Evolutionary conservation across 768 basidiomycete species (phyloP), one percentile per base, ranked within the genome.

Genomic region (Lactarius trivialis): DNA sequence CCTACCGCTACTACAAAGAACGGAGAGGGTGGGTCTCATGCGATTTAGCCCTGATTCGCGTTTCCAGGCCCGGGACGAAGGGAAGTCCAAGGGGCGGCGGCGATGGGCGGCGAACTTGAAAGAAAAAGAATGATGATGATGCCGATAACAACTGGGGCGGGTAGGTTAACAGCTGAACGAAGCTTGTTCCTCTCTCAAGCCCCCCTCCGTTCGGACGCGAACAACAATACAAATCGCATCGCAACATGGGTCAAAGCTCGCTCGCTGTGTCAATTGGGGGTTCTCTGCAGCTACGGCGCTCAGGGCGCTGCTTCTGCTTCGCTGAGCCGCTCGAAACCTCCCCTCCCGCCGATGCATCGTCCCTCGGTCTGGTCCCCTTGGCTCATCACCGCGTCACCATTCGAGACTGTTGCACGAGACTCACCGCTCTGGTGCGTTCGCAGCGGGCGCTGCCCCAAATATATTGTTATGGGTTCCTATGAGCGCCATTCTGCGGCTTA

Each of bases 371-470:
- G 21, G 24, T n/a, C 45, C 12, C 24, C 9, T 24, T 2, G 24
- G 9, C 21, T 48, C 12, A 24, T 48, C 45, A 48, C 24, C 24
- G 14, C 12, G 45, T 48, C 45, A 48, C 24, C 24, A 24, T 26
- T 48, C 43, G 11, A n/a, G 45, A 26, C 21, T 9, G 24, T 45
- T 9, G 43, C 21, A 21, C 15, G 49, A 39, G 50, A 58, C 56
- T 45, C 56, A 62, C 43, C 26, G 15, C 34, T 58, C 56, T 43
- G 56, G 24, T 58, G 45, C 7, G 24, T 30, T 50, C 17, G 33
- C 6, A n/a, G 45, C 45, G 48, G 34, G 12, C n/a, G 33, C 41
- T 43, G 11, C 56, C 41, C 50, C 39, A 33, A 39, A 48, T 11
- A 26, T 43, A 11, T 43, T 43, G 26, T 28, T 26, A 56, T 56